Evolutionary conservation across 2,329 filamentous ascomycete genomes (phyloP), one percentile per base, ranked within the genome.

Genomic region (Verticillium nonalfalfae): DNA sequence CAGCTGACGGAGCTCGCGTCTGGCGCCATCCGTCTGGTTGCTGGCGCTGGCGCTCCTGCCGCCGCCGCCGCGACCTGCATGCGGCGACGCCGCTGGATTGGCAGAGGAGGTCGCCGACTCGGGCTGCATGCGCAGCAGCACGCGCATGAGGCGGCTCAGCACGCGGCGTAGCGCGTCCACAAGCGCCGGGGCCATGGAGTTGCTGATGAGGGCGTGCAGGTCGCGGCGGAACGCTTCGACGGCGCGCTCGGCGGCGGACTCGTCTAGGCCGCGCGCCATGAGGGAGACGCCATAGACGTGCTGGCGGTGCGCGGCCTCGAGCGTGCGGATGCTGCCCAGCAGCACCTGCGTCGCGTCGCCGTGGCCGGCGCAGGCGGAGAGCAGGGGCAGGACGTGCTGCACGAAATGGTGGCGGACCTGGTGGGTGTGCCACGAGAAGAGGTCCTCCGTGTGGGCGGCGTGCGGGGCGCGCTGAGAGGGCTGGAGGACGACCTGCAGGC

Each of bases 191-290:
- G 81, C 82, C 62, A 86, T 78, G 10, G 86, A 87, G 70, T 89
- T 88, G 55, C 84, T 82, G 64, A 90, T 81, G 26, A 90, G 78
- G 26, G 87, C 85, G 67, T 89, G 82, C 11, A 90, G 72, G 64
- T 90, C 87, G 57, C 81, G 76, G 15, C 76, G 78, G 68, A 91
- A 89, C 61, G 81, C 83, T 59, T 69, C 70, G 7, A 79, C 73
- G 45, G 76, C 76, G 36, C 71, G 70, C 56, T 73, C 71, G 60
- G 74, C 77, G 33, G 70, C 66, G 36, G 69, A 71, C 33, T 73
- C 72, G 11, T 76, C 71, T 65, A 83, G 77, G 21, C 78, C 81
- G 61, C 79, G 76, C 36, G 79, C 68, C 58, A 88, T 77, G 58
- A 84, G 74, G 10, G 78, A 77, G 61, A 87, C 69, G 2, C 84